A percentile compares a stretch with the other conserved stretches of the same genome.
Conservation (phyloP, 345 rosid genomes). For the Eucalyptus microcorys region DNA sequence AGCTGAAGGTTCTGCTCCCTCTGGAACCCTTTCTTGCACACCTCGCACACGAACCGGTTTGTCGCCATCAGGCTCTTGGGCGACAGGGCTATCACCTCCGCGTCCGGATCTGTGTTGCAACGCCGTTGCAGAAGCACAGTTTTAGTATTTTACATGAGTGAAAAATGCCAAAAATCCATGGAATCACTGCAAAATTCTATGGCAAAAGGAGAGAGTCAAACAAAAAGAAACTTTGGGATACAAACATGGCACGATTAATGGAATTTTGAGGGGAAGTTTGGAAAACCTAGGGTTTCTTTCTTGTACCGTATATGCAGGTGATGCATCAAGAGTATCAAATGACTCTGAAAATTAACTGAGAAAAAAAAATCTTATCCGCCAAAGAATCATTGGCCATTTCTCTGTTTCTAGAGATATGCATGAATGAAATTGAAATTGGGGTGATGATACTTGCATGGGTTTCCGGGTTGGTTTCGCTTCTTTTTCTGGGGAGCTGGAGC, state of each 20-base stretch:
- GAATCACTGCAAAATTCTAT: not conserved
- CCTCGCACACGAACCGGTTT: not conserved
- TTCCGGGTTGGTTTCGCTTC: not conserved
- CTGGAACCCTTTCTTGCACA: not conserved
- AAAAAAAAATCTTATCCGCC: not conserved
- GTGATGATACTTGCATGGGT: not conserved
- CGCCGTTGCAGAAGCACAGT: not conserved
- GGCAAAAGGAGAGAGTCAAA: not conserved
- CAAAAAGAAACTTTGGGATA: not conserved
- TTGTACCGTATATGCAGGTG: not conserved
- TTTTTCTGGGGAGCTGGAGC: not conserved
- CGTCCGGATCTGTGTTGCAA: not conserved
- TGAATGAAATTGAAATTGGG: not conserved
- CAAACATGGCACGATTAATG: not conserved
- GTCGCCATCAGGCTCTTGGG: not conserved
- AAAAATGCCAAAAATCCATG: not conserved
- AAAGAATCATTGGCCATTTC: not conserved
- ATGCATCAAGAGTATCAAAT: not conserved
- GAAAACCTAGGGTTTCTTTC: not conserved
- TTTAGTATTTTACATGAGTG: not conserved
- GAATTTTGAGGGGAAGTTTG: not conserved
- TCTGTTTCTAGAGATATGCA: not conserved
- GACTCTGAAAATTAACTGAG: not conserved
- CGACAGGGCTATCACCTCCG: not conserved
- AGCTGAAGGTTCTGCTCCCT: not conserved